phyloP scores from a whole-genome alignment of 805 yeast genomes.

The Ogataea naganishii region DNA sequence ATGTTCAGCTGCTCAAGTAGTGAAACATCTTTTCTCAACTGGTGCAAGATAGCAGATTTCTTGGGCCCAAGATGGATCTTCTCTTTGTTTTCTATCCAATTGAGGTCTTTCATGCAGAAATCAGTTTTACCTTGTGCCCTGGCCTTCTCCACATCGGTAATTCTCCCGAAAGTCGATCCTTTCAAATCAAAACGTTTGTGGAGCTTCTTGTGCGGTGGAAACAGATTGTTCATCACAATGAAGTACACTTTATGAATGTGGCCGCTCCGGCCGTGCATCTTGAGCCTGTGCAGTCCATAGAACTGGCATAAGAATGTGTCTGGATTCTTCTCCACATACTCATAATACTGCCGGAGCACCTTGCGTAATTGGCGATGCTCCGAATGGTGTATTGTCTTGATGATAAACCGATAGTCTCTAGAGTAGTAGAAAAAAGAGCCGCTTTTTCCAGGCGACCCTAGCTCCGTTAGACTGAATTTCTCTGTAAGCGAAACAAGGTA shows the following conservation, averaged over 20 bases:
- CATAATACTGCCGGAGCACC: slow-evolving; percentile 66
- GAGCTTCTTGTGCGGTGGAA: slow-evolving; percentile 87
- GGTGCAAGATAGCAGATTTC: slow-evolving; percentile 49
- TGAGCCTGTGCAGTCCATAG: slow-evolving; percentile 90
- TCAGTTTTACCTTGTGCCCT: slow-evolving; percentile 18
- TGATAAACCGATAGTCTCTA: slow-evolving; percentile 86
- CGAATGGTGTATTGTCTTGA: slow-evolving; percentile 89
- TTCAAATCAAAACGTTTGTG: slow-evolving; percentile 84
- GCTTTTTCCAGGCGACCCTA: slow-evolving; percentile 94
- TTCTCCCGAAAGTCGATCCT: slow-evolving; percentile 84
- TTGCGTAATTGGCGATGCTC: slow-evolving; percentile 81
- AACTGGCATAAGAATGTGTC: slow-evolving; percentile 89
- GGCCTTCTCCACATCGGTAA: slow-evolving; percentile 32
- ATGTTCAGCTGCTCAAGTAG: slow-evolving; percentile 69
- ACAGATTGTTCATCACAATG: slow-evolving; percentile 91
- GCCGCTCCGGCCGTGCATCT: slow-evolving; percentile 59
- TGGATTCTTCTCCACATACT: slow-evolving; percentile 76
- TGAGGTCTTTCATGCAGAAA: slow-evolving; percentile 72
- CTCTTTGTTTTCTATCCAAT: slow-evolving; percentile 68
- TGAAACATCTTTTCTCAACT: slow-evolving; percentile 66
- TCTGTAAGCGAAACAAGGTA: slow-evolving; percentile 88
- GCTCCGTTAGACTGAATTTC: slow-evolving; percentile 81
- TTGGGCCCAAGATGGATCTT: slow-evolving; percentile 76
- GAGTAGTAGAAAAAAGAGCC: slow-evolving; percentile 96
- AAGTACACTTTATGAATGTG: slow-evolving; percentile 73